A percentile compares a stretch with the other conserved stretches of the same genome.
phyloP scores from a whole-genome alignment of 2,329 filamentous ascomycete genomes.

The Colletotrichum sp. region DNA sequence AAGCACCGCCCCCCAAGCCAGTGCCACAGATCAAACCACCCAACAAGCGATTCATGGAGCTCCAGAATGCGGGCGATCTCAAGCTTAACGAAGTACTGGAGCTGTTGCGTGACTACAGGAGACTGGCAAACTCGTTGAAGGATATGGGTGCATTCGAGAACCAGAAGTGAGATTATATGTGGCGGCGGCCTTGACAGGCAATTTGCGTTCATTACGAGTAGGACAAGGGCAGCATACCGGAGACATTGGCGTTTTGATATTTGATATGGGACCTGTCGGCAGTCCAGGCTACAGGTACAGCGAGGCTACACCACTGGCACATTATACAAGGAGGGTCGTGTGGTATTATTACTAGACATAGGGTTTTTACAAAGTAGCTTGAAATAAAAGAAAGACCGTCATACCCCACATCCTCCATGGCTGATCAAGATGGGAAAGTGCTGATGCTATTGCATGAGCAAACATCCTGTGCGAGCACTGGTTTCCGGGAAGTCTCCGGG shows the following conservation, averaged over 20 bases:
- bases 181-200: background rate
- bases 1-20: slow-evolving; percentile 61
- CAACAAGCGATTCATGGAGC: slow-evolving; percentile 74
- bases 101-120: slow-evolving; percentile 75
- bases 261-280: background rate
- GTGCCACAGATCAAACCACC: slow-evolving; percentile 67
- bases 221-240: slow-evolving; percentile 7
- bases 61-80: slow-evolving; percentile 73
- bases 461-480: background rate
- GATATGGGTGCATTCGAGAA: slow-evolving; percentile 65
- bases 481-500: background rate
- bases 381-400: background rate
- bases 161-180: slow-evolving; percentile 29
- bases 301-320: background rate
- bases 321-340: background rate
- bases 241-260: slow-evolving; percentile 11
- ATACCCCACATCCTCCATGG: background rate
- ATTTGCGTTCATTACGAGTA: background rate
- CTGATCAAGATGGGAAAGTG: background rate
- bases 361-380: background rate
- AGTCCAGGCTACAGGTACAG: background rate
- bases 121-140: slow-evolving; percentile 69
- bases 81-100: slow-evolving; percentile 76
- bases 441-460: background rate
- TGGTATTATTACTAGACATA: background rate